Conservation (phyloP, 2,329 filamentous ascomycete species). For the Tolypocladium amazonense region DNA sequence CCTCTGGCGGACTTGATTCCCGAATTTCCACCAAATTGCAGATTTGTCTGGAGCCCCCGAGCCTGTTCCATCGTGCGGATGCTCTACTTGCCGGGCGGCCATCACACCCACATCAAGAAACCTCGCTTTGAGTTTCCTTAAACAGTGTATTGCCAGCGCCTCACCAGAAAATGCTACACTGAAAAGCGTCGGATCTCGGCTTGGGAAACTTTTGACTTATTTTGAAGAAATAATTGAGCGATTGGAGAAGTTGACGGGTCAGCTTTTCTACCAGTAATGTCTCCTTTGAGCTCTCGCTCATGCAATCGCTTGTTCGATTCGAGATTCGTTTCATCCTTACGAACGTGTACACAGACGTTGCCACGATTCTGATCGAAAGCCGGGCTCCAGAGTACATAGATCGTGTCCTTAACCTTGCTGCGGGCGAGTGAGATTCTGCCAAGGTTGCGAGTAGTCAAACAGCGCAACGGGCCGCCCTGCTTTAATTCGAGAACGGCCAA, state of each 20-base stretch:
- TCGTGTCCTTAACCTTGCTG: not conserved
- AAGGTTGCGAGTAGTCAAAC: not conserved
- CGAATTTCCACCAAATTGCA: not conserved
- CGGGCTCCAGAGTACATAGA: no score
- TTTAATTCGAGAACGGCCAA: not conserved
- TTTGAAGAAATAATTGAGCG: not conserved
- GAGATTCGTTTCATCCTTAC: not conserved
- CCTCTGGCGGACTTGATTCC: not conserved
- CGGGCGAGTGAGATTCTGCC: not conserved
- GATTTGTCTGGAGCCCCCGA: not conserved
- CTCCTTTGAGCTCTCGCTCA: not conserved
- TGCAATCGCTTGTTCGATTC: not conserved
- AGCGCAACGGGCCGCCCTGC: not conserved
- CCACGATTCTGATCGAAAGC: not conserved
- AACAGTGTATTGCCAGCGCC: not conserved
- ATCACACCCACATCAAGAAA: no score
- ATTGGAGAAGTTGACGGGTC: not conserved
- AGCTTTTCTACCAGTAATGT: no score
- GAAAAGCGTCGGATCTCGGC: not conserved
- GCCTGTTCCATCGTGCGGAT: not conserved
- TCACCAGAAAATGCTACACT: no score
- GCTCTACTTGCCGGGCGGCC: no score
- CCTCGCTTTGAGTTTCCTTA: no score
- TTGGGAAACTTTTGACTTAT: not conserved
- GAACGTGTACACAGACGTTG: not conserved